phyloP scores from a whole-genome alignment of 371 early-diverging fungal genomes.

The Actinomortierella ambigua region DNA sequence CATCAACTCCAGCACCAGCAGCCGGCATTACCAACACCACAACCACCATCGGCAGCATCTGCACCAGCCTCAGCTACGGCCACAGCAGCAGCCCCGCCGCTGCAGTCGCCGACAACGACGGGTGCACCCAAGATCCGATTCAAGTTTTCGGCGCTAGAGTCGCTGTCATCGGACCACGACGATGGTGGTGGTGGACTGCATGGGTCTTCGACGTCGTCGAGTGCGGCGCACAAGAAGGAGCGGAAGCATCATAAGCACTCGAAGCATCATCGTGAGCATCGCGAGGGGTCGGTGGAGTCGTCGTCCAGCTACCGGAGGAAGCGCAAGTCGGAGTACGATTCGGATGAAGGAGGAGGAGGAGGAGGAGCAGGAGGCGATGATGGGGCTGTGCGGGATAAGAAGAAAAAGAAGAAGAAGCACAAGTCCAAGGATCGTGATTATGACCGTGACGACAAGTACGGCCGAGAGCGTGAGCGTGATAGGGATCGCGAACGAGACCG shows the following conservation, averaged over 20 bases:
- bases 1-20: not conserved
- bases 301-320: constrained; percentile 11
- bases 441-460: constrained; percentile 21
- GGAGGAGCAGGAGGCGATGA: not conserved
- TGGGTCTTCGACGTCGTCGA: no score
- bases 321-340: constrained; percentile 32
- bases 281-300: no score
- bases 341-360: constrained; percentile 16
- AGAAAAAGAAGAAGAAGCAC: constrained; percentile 47
- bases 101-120: constrained; percentile 7
- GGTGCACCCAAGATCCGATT: constrained; percentile 43
- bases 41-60: constrained; percentile 9
- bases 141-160: constrained; percentile 40
- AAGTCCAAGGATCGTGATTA: constrained; percentile 41
- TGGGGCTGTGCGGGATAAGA: constrained; percentile 6
- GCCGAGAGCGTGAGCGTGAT: constrained; percentile 1
- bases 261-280: constrained; percentile 2
- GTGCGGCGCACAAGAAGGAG: no score
- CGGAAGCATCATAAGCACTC: not conserved
- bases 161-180: constrained; percentile 13
- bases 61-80: constrained; percentile 5
- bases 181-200: not conserved
- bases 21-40: not conserved
- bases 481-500: constrained; percentile 18
- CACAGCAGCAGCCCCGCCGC: constrained; percentile 1